Evolutionary conservation across 768 basidiomycete species (phyloP).

Genomic region (Tephrocybe rancida): DNA sequence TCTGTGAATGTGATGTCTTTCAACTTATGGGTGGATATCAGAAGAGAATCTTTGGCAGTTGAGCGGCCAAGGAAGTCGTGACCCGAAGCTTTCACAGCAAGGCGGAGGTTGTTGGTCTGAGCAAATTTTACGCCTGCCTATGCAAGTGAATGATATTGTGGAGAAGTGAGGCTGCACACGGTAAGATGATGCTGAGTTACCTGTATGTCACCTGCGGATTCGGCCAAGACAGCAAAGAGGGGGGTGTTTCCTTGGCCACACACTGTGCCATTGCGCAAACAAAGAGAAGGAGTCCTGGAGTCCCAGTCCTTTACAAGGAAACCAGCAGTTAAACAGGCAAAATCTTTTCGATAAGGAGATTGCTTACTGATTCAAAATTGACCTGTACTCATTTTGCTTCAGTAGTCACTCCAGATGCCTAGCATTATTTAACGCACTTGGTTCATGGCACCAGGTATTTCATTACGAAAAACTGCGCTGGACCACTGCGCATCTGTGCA

Average conservation of each 20-base stretch:
- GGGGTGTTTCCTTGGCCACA: constrained; percentile 35
- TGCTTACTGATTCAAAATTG: constrained; percentile 17
- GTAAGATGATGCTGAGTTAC: constrained; percentile 22
- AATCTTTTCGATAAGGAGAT: no score
- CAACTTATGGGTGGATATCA: constrained; percentile 32
- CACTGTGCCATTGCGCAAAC: constrained; percentile 20
- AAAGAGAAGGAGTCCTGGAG: constrained; percentile 26
- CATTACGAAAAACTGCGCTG: constrained; percentile 20
- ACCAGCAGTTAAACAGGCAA: no score
- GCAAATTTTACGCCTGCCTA: constrained; percentile 30
- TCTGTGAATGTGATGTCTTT: constrained; percentile 25
- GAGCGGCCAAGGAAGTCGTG: constrained; percentile 39
- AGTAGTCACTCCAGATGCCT: neutral
- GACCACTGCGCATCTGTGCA: constrained; percentile 14
- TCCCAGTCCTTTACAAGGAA: constrained; percentile 23
- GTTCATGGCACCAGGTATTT: constrained; percentile 22
- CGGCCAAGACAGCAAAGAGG: constrained; percentile 28
- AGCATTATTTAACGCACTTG: constrained; percentile 10
- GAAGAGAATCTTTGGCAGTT: constrained; percentile 31
- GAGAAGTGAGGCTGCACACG: neutral
- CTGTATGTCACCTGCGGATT: constrained; percentile 31
- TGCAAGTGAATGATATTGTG: no score
- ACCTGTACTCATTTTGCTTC: neutral
- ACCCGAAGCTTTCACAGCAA: constrained; percentile 33
- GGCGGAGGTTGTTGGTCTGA: constrained; percentile 26